Base-by-base conservation (phyloP, 2,329 filamentous ascomycete species). In the Teratosphaeria gauchensis region DNA sequence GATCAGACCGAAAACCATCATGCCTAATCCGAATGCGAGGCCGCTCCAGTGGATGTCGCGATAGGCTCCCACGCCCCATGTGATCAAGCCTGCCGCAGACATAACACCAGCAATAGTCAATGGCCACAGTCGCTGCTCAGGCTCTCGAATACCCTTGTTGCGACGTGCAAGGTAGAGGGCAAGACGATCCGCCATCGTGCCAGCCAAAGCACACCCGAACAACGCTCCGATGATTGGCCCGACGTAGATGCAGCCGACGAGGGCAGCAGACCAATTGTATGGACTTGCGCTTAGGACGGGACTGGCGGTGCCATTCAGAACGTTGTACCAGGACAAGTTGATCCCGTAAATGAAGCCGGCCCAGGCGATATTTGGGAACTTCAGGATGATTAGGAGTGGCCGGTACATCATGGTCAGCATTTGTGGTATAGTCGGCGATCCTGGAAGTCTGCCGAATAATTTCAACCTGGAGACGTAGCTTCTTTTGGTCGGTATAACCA, bases 61-160 rank as follows among this genome's bases (percentile, higher is more conserved):
- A 5, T 76, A 76, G 1, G 79, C 77, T 3, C 79, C 79, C 0
- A 81, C 75, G 32, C 80, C 79, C 77, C 78, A 81, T 1, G 80
- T 67, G 38, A 80, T 73, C 3, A 80, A 67, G 0, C 73, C 74
- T 4, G 69, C 72, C 0, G 78, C 76, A 4, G 78, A 69, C 33
- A 79, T 62, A 4, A 81, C 56, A 12, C 77, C 58, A 76, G 72
- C 73, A 1, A 69, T 64, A 1, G 65, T 56, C 58, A 76, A 74
- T 0, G 74, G 68, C 71, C 73, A 76, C 0, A 77, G 63, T 1
- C 73, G 65, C 52, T 75, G 68, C 55, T 77, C 75, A 0, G 74
- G 65, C 59, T 77, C 75, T 33, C 71, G 64, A 16, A 76, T 67
- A 21, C 74, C 75, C 7, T 61, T 59, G 58, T 75, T 75, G 3